These are phyloP conservation scores for Phytophthora litchii DNA, from an alignment of 352 stramenopile genomes.

Conservation along the genomic window DNA sequence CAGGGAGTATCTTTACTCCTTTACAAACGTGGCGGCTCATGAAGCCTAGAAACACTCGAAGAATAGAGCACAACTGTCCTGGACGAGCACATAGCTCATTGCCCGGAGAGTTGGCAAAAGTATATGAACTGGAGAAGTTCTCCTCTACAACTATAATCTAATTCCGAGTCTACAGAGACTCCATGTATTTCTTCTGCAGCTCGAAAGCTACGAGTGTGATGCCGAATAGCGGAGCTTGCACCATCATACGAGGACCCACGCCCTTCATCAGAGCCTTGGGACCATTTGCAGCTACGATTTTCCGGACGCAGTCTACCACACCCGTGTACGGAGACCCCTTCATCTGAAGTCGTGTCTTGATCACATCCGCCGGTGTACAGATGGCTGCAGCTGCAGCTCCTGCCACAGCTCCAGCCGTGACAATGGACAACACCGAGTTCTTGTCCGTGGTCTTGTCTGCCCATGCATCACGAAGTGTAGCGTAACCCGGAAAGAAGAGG, in stretches of 20 bases:
- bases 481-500: constrained; percentile 94
- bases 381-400: constrained; percentile 68
- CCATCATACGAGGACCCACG: constrained; percentile 83
- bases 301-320: constrained; percentile 83
- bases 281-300: constrained; percentile 80
- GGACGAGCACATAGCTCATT: constrained; percentile 2
- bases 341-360: constrained; percentile 91
- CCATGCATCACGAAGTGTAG: constrained; percentile 56
- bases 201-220: constrained; percentile 89
- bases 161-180: constrained; percentile 45
- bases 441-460: constrained; percentile 54
- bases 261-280: constrained; percentile 88
- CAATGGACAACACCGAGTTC: constrained; percentile 60
- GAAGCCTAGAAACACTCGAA: constrained; percentile 11
- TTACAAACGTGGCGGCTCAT: neutral
- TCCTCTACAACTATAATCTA: constrained; percentile 12
- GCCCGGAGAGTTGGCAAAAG: constrained; percentile 9
- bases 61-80: constrained; percentile 21
- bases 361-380: constrained; percentile 79
- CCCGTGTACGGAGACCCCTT: constrained; percentile 80
- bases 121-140: constrained; percentile 17
- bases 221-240: constrained; percentile 85
- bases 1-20: neutral
- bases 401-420: constrained; percentile 65
- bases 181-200: constrained; percentile 90